Conservation (phyloP, 192 early-diverging fungal genomes). For the Coemansia sp. region DNA sequence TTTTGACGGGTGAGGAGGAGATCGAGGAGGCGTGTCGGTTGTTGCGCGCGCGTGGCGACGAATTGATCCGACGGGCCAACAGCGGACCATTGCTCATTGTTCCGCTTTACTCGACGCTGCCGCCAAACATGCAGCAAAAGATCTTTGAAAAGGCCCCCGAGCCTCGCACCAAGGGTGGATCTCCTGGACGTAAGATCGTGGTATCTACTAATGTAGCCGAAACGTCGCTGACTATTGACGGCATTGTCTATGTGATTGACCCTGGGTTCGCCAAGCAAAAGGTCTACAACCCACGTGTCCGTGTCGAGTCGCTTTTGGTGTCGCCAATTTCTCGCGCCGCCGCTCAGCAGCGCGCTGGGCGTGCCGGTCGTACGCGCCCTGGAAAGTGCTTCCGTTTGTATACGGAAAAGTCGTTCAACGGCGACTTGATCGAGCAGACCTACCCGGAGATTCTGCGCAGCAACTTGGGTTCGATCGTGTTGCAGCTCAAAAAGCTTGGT, state of each 20-base stretch:
- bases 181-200: conserved; percentile 94
- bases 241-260: conserved; percentile 98
- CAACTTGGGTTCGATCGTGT: conserved; percentile 93
- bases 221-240: conserved; percentile 97
- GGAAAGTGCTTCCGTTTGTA: conserved; percentile 98
- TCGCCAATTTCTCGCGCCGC: conserved; percentile 93
- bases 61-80: conserved; percentile 61
- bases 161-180: conserved; percentile 71
- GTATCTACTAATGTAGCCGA: conserved; percentile 98
- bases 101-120: conserved; percentile 90
- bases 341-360: conserved; percentile 95
- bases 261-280: conserved; percentile 99
- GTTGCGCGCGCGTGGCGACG: conserved; percentile 75
- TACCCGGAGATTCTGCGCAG: conserved; percentile 98
- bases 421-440: conserved; percentile 94
- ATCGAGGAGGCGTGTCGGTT: conserved; percentile 94
- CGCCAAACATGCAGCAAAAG: conserved; percentile 84
- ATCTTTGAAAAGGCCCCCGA: conserved; percentile 93
- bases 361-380: conserved; percentile 96
- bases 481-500: conserved; percentile 96
- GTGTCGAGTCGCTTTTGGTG: conserved; percentile 93
- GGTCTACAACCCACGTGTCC: conserved; percentile 96
- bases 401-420: conserved; percentile 93
- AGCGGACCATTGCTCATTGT: conserved; percentile 83
- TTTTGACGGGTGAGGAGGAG: conserved; percentile 98